Evolutionary conservation across 1,139 yeast species (phyloP).

Genomic region (Hemisphaericaspora xylanilytica): DNA sequence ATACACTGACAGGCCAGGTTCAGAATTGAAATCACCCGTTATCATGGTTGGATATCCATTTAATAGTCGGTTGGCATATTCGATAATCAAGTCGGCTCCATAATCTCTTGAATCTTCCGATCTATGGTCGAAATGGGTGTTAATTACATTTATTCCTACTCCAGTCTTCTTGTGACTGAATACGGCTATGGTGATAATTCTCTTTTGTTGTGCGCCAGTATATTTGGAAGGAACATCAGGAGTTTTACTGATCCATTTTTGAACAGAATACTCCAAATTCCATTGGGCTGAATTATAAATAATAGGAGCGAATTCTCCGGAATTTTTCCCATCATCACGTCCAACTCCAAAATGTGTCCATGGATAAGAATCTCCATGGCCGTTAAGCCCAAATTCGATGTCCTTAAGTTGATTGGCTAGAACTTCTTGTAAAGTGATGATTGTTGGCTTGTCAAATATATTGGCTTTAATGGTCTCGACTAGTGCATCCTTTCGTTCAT

Average conservation of each 20-base stretch:
- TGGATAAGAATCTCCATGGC: conserved; percentile 14
- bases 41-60: conserved; percentile 31
- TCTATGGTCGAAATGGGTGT: conserved; percentile 46
- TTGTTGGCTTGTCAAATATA: conserved; percentile 22
- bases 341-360: conserved; percentile 47
- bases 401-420: conserved; percentile 29
- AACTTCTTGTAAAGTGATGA: conserved; percentile 34
- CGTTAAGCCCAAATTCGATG: conserved; percentile 22
- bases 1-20: conserved; percentile 21
- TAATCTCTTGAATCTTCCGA: conserved; percentile 37
- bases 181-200: conserved; percentile 41
- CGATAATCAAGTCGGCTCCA: conserved; percentile 30
- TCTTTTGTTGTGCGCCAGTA: conserved; percentile 38
- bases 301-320: conserved; percentile 47
- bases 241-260: conserved; percentile 41
- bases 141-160: conserved; percentile 31
- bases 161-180: conserved; percentile 24
- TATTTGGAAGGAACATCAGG: conserved; percentile 39
- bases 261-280: conserved; percentile 28
- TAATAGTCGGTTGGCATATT: conserved; percentile 27
- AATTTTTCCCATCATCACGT: conserved; percentile 42
- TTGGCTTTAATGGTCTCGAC: conserved; percentile 27
- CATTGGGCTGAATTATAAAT: conserved; percentile 33
- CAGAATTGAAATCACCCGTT: conserved; percentile 34
- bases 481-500: conserved; percentile 23